Percentiles rank a stretch among this genome's conserved stretches.
phyloP scores from a whole-genome alignment of 768 basidiomycete genomes.

The Tulasnella sp. region DNA sequence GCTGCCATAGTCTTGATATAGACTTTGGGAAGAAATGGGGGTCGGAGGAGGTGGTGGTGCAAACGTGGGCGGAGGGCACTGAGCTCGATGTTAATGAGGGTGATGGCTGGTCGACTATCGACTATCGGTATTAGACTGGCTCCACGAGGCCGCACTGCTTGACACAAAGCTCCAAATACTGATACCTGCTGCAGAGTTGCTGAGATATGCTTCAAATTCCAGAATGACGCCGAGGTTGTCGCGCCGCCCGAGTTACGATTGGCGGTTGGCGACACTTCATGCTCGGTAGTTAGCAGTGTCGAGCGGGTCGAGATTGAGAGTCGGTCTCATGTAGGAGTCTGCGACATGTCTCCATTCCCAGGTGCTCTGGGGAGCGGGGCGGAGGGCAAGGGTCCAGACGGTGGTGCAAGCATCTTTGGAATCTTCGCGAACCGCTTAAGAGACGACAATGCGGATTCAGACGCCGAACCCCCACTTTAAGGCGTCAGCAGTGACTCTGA shows the following conservation, averaged over 20 bases:
- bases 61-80: conserved; percentile 5
- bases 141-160: conserved; percentile 1
- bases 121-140: not conserved
- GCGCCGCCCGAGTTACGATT: no score
- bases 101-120: not conserved
- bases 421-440: not conserved
- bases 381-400: not conserved
- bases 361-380: no score
- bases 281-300: not conserved
- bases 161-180: conserved; percentile 12
- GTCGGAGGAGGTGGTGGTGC: conserved; percentile 3
- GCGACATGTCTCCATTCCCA: no score
- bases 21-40: not conserved
- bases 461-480: no score
- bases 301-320: not conserved
- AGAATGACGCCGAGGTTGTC: conserved; percentile 3
- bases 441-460: not conserved
- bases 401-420: conserved; percentile 12
- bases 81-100: not conserved
- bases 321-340: no score
- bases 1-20: not conserved
- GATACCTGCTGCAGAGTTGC: conserved; percentile 1
- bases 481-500: no score
- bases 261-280: no score
- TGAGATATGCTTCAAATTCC: not conserved